Evolutionary conservation across 805 yeast genomes (phyloP).

Genomic region (Sungouiella blattae): DNA sequence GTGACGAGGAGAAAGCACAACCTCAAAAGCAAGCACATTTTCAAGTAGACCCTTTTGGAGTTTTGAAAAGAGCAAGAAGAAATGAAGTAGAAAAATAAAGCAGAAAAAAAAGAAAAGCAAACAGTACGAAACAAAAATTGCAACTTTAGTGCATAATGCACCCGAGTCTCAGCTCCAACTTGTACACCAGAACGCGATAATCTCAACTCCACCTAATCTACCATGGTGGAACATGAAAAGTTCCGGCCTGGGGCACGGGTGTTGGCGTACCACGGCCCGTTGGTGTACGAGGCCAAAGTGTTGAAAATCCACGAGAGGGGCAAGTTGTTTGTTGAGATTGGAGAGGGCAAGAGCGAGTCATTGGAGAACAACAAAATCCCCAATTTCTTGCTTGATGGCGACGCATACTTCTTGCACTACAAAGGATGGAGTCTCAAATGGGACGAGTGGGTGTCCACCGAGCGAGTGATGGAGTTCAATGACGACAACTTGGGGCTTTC

Average conservation of each 20-base stretch:
- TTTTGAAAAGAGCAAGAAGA: no score
- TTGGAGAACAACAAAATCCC: conserved; percentile 28
- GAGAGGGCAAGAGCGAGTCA: conserved; percentile 38
- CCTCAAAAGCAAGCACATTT: conserved; percentile 25
- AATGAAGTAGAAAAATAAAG: no score
- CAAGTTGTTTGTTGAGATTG: conserved; percentile 33
- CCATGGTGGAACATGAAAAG: conserved; percentile 1
- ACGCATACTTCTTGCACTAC: conserved; percentile 73
- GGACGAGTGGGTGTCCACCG: conserved; percentile 91
- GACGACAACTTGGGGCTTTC: conserved; percentile 59
- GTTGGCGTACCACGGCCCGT: conserved; percentile 86
- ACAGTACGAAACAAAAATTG: no score
- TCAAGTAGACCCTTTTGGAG: conserved; percentile 3
- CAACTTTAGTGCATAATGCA: no score
- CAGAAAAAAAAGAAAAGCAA: no score
- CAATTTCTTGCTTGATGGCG: conserved; percentile 20
- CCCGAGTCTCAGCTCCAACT: no score
- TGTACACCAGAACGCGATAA: no score
- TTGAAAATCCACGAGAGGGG: conserved; percentile 59
- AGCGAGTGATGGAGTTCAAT: conserved; percentile 63
- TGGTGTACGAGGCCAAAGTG: conserved; percentile 85
- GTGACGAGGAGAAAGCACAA: conserved; percentile 21
- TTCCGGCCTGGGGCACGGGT: conserved; percentile 25
- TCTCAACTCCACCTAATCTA: no score
- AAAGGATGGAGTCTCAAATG: conserved; percentile 94